Base-by-base conservation (phyloP, 306 rosid genomes). In the Inga oerstediana region DNA sequence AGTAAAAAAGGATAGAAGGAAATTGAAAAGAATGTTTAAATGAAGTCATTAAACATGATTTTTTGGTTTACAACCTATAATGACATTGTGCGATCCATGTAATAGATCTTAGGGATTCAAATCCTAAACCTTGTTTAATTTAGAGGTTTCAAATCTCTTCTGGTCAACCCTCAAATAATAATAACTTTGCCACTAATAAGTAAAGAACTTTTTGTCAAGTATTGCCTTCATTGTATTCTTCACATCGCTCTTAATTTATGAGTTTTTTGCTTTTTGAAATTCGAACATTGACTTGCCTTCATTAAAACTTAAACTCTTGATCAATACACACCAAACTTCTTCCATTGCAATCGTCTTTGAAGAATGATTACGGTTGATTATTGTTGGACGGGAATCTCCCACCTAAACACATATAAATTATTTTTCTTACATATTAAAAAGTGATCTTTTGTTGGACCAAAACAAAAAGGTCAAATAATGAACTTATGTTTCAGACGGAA, bases 241-340 rank as follows among this genome's bases (percentile, higher is more conserved):
- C 30, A 58, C 30, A 19, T 20, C 27, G 12, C 12, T 58, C 64
- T 58, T 56, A 17, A 56, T 56, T 17, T 58, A 9, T n/a, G 13
- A 58, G 9, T 13, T 64, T 13, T 22, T 10, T 16, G 1, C 5
- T 27, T 62, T 27, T 62, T 62, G 19, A 64, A 64, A 12, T 32
- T 32, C 15, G 71, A 65, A 44, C 10, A 65, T 32, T 65, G 43
- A 32, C 71, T 32, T 65, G 11, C n/a, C n/a, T 32, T 16, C 43
- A 32, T 65, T 32, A 32, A 64, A 30, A 64, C 37, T 64, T 64
- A 64, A 27, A 30, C 37, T 64, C 37, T 12, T 12, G 70, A 64
- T 73, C 78, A 83, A 80, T 46, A 12, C 22, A 59, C 79, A 74
- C 81, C 70, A 24, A 85, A 85, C 82, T 44, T 45, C 77, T 75